Evolutionary conservation across 75 land plant genomes (phyloP).

Genomic region (Cryptomeria japonica): DNA sequence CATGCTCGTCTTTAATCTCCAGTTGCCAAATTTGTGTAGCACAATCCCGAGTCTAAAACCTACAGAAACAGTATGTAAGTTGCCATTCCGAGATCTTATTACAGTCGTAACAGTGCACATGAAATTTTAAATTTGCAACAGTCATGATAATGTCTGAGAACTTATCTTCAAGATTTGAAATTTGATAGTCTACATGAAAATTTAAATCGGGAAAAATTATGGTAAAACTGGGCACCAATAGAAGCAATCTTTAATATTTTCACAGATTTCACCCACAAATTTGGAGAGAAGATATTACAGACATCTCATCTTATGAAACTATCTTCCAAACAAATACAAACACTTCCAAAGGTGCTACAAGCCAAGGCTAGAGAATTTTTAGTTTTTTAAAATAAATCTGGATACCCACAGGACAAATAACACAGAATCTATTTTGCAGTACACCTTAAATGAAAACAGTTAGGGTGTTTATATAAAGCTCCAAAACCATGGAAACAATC

Average conservation of each 20-base stretch:
- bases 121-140: neutral
- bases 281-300: neutral
- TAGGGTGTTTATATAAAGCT: neutral
- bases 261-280: neutral
- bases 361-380: neutral
- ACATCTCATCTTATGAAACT: neutral
- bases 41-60: constrained; percentile 1
- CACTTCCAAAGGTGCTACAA: neutral
- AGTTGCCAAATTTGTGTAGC: neutral
- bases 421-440: neutral
- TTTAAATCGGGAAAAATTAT: neutral
- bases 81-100: neutral
- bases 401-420: neutral
- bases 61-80: neutral
- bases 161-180: neutral
- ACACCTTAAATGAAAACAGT: too few species aligned
- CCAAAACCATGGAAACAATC: neutral
- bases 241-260: neutral
- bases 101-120: neutral
- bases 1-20: constrained; percentile 17
- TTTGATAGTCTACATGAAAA: neutral
- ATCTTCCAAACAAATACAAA: neutral
- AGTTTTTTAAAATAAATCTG: neutral
- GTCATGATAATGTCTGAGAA: neutral
- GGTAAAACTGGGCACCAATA: neutral